phyloP scores from a whole-genome alignment of 768 basidiomycete genomes.

The Arthromyces matolae region DNA sequence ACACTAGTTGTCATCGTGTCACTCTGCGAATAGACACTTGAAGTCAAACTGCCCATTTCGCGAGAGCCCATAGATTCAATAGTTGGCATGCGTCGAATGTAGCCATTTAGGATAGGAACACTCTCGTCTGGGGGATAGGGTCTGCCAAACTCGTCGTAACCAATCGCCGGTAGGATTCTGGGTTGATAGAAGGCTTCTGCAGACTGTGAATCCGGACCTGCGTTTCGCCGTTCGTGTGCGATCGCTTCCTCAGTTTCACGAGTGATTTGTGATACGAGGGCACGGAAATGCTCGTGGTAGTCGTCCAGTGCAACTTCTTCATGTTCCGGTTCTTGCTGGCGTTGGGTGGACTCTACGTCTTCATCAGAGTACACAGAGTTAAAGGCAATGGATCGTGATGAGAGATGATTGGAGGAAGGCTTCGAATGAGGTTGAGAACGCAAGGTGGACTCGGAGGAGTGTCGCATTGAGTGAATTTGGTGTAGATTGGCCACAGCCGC shows the following conservation, averaged over 20 bases:
- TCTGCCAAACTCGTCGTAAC: conserved; percentile 46
- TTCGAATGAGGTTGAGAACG: conserved; percentile 14
- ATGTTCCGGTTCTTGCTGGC: conserved; percentile 4
- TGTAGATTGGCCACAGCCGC: conserved; percentile 4
- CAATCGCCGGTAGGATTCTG: conserved; percentile 27
- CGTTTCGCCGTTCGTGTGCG: conserved; percentile 24
- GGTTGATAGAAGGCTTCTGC: neutral
- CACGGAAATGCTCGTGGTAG: conserved; percentile 50
- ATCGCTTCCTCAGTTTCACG: conserved; percentile 52
- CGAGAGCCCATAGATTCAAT: conserved; percentile 74
- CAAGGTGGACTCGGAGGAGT: conserved; percentile 21
- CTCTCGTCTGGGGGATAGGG: conserved; percentile 47
- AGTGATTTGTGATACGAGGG: conserved; percentile 46
- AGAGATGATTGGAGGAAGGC: conserved; percentile 12
- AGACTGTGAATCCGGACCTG: conserved; percentile 18
- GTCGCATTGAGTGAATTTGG: conserved; percentile 13
- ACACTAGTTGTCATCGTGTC: conserved; percentile 18
- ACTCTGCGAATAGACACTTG: conserved; percentile 19
- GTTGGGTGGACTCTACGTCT: conserved; percentile 2
- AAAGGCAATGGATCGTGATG: conserved; percentile 10
- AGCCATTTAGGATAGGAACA: conserved; percentile 59
- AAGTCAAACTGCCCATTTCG: conserved; percentile 40
- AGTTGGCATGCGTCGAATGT: conserved; percentile 74
- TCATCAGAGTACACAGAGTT: conserved; percentile 16
- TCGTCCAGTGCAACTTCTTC: conserved; percentile 35